These are phyloP conservation scores for Claviceps cyperi DNA, from an alignment of 2,329 filamentous ascomycete species.

Conservation along the genomic window DNA sequence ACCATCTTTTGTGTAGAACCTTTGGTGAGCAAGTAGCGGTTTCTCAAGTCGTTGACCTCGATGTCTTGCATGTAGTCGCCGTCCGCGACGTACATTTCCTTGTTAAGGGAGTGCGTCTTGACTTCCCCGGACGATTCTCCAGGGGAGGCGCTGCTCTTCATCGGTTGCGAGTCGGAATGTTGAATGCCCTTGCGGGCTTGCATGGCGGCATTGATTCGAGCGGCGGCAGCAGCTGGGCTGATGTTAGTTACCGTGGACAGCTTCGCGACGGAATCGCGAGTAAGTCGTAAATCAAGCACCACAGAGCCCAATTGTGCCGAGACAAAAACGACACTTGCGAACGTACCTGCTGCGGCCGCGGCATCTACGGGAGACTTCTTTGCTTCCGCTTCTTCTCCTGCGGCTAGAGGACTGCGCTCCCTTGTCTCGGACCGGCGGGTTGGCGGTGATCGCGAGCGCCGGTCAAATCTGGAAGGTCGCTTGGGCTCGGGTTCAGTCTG, in stretches of 20 bases:
- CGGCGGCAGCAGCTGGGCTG: conserved; percentile 65
- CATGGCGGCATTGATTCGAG: conserved; percentile 70
- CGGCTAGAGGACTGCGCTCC: conserved; percentile 63
- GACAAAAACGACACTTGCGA: not conserved
- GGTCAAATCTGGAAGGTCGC: conserved; percentile 70
- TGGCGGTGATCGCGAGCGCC: conserved; percentile 75
- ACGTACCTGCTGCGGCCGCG: conserved; percentile 62
- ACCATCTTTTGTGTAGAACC: conserved; percentile 98
- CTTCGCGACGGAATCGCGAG: conserved; percentile 1
- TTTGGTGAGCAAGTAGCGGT: conserved; percentile 94
- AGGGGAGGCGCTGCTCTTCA: conserved; percentile 26
- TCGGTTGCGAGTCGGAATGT: conserved; percentile 77
- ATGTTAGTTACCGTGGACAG: conserved; percentile 10
- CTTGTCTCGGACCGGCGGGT: conserved; percentile 54
- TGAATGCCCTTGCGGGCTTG: conserved; percentile 81
- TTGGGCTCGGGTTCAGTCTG: conserved; percentile 74
- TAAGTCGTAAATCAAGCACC: not conserved
- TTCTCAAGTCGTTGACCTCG: conserved; percentile 94
- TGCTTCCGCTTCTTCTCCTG: conserved; percentile 24
- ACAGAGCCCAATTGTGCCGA: not conserved
- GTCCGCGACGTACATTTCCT: conserved; percentile 82
- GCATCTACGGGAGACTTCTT: conserved; percentile 47
- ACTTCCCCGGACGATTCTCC: conserved; percentile 4
- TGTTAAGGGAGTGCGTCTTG: conserved; percentile 6
- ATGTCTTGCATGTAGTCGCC: conserved; percentile 98